These are phyloP conservation scores for Zoysia pacifica DNA, from an alignment of 176 grass and related monocot genomes.

Conservation along the genomic window DNA sequence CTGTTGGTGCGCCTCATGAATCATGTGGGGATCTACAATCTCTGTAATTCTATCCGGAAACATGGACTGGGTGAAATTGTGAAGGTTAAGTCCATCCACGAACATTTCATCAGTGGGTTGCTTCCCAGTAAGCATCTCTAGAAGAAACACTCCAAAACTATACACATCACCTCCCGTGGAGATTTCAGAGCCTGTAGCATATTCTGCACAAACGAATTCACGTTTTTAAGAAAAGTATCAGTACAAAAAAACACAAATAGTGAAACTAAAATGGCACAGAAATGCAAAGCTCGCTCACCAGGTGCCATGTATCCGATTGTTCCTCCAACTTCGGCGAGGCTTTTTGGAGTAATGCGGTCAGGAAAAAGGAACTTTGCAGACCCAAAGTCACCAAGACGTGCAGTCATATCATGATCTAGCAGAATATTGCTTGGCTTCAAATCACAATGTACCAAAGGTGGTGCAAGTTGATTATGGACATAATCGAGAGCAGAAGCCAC, in stretches of 20 bases:
- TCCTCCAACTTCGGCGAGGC: constrained; percentile 6
- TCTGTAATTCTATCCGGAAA: constrained; percentile 34
- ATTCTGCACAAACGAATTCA: constrained; percentile 25
- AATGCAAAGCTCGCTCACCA: background rate
- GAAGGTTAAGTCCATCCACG: constrained; percentile 1
- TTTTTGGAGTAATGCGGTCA: background rate
- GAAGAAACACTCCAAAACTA: background rate
- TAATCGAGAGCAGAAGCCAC: constrained; percentile 48
- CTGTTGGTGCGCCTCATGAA: background rate
- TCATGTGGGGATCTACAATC: constrained; percentile 30
- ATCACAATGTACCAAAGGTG: constrained; percentile 27
- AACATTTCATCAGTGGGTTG: constrained; percentile 16
- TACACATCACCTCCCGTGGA: constrained; percentile 13
- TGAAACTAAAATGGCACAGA: background rate
- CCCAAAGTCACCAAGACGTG: constrained; percentile 31
- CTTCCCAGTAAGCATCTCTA: constrained; percentile 27
- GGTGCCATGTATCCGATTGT: constrained; percentile 48
- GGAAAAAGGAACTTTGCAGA: constrained; percentile 33
- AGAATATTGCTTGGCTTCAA: background rate
- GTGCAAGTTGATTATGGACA: constrained; percentile 5
- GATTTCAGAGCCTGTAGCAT: constrained; percentile 9
- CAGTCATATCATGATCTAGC: constrained; percentile 35
- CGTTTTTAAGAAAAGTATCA: too few relatives aligned
- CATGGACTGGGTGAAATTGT: background rate
- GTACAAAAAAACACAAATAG: background rate